phyloP scores from a whole-genome alignment of 768 basidiomycete genomes.

The Russula foetens region DNA sequence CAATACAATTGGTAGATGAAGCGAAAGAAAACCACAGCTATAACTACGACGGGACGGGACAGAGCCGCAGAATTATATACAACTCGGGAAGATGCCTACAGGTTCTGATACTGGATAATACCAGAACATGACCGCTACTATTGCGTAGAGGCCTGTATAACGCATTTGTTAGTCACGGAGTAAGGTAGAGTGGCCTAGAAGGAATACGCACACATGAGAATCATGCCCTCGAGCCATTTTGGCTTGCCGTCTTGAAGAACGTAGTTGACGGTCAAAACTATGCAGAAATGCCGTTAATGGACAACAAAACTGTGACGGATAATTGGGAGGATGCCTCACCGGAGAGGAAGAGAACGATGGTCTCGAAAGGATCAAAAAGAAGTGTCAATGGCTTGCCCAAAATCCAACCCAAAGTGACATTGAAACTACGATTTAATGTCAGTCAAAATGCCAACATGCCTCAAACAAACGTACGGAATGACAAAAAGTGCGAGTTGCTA shows the following conservation, averaged over 20 bases:
- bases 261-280: slow-evolving; percentile 79
- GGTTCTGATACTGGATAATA: too few relatives aligned
- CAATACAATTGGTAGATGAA: too few relatives aligned
- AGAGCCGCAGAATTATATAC: too few relatives aligned
- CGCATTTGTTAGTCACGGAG: slow-evolving; percentile 1
- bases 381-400: slow-evolving; percentile 72
- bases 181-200: not conserved
- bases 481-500: slow-evolving; percentile 83
- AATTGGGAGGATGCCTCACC: slow-evolving; percentile 24
- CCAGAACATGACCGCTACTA: too few relatives aligned
- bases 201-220: slow-evolving; percentile 51
- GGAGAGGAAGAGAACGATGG: slow-evolving; percentile 49
- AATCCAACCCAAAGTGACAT: slow-evolving; percentile 72
- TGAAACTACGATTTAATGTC: slow-evolving; percentile 41
- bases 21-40: too few relatives aligned
- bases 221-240: slow-evolving; percentile 77
- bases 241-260: slow-evolving; percentile 75
- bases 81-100: not conserved
- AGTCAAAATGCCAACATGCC: not conserved
- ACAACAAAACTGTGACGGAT: not conserved
- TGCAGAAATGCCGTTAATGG: not conserved
- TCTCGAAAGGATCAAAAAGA: slow-evolving; percentile 86
- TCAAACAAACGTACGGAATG: slow-evolving; percentile 53
- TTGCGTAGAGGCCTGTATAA: slow-evolving; percentile 29
- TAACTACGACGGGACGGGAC: too few relatives aligned